phyloP scores from a whole-genome alignment of 2,329 filamentous ascomycete genomes.

The Ploettnerulaceae sp. region DNA sequence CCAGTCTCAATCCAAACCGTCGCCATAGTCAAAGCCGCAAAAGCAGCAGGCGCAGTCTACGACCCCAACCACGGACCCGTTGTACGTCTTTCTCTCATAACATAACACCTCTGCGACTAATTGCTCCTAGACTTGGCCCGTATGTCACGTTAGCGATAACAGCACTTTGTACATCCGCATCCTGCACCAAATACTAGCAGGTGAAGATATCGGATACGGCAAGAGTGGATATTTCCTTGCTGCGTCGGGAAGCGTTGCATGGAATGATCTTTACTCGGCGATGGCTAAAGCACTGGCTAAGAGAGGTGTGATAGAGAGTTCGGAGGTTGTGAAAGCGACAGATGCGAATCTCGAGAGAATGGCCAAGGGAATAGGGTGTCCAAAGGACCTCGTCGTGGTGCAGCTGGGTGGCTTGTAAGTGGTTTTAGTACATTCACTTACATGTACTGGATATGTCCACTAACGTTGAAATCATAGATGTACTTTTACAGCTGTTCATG shows the following conservation, averaged over 20 bases:
- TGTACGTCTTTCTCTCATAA: background rate
- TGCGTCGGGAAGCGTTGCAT: background rate
- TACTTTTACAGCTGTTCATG: background rate
- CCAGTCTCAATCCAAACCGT: background rate
- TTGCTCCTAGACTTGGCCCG: background rate
- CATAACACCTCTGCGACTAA: background rate
- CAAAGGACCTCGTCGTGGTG: background rate
- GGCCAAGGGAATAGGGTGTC: background rate
- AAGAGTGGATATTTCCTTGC: background rate
- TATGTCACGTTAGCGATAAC: background rate
- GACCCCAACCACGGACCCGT: background rate
- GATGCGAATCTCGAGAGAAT: background rate
- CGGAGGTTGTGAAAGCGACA: background rate
- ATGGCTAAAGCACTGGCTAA: background rate
- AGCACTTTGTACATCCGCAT: background rate
- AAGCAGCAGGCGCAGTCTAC: background rate
- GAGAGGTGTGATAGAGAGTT: background rate
- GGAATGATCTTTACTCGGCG: background rate
- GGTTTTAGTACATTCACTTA: background rate
- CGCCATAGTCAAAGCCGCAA: background rate
- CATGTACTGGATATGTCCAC: background rate
- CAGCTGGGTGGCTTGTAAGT: constrained; percentile 2
- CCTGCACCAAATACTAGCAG: background rate
- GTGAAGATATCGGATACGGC: background rate
- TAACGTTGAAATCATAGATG: background rate